These are phyloP conservation scores for Mortierella sp. DNA, from an alignment of 371 early-diverging fungal species.

Conservation along the genomic window DNA sequence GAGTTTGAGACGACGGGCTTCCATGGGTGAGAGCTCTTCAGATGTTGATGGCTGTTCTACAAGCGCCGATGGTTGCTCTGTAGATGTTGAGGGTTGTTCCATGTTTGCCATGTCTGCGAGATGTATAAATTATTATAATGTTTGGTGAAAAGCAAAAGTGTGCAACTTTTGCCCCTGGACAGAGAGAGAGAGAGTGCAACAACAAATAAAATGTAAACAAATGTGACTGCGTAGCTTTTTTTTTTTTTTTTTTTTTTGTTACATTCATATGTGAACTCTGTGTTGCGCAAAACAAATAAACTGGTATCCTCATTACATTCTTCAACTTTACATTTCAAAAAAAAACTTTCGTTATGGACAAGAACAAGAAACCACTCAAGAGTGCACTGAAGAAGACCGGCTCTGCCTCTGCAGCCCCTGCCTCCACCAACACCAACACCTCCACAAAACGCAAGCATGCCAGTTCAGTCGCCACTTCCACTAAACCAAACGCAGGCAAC, in stretches of 20 bases:
- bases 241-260: constrained; percentile 17
- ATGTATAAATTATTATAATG: background rate
- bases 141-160: too few relatives aligned
- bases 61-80: background rate
- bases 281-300: background rate
- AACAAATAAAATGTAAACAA: constrained; percentile 3
- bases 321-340: background rate
- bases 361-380: constrained; percentile 49
- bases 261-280: too few relatives aligned
- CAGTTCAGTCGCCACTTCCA: constrained; percentile 3
- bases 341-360: constrained; percentile 22
- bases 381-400: constrained; percentile 51
- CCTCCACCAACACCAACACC: background rate
- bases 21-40: constrained; percentile 34
- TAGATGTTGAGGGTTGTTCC: constrained; percentile 6
- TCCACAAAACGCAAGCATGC: too few relatives aligned
- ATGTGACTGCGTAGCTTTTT: constrained; percentile 16
- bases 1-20: constrained; percentile 39
- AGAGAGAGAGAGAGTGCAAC: too few relatives aligned
- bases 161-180: too few relatives aligned
- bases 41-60: background rate
- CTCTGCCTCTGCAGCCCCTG: background rate
- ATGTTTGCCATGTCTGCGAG: constrained; percentile 1
- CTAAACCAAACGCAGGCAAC: constrained; percentile 9
- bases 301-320: background rate